Evolutionary conservation across 345 rosid species (phyloP), one percentile per base, ranked within the genome.

Genomic region (Syzygium grande): DNA sequence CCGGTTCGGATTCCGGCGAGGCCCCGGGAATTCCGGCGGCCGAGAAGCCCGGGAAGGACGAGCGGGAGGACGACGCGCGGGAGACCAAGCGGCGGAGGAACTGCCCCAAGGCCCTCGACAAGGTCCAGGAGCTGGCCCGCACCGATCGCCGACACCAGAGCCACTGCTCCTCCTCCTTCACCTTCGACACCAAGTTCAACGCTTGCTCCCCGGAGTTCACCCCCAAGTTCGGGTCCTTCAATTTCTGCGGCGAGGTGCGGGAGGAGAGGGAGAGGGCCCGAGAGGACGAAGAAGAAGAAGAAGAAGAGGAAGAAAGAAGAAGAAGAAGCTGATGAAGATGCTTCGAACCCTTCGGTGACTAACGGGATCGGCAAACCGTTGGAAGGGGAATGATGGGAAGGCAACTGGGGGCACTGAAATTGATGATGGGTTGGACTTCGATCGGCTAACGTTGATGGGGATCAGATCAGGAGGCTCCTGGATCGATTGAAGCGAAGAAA

Each of bases 211-310:
- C 86, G 17, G 86, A 84, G 59, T 30, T 34, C 59, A 84, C 86
- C 55, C 86, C 86, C 49, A 84, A 54, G 86, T 84, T 84, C 59
- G 86, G 86, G 59, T 84, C 86, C 53, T 84, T 84, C 86, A 84
- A 84, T 41, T 52, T 84, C 27, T 30, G 25, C 27, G 86, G 49
- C 25, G 27, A 73, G 14, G 14, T 19, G 11, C 25, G 2, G 83
- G 83, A 73, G 83, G 83, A 73, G 41, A 21, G 14, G 49, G 83
- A 38, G 25, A 38, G 83, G 49, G 5, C 83, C 83, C 83, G 49
- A 38, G 49, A 11, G 83, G 83, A 73, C 83, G 83, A 0, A 27
- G 54, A 52, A 9, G 61, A 23, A 23, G 58, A 54, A 6, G 56
- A 19, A 43, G 84, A 30, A 30, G 85, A 51, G 21, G 84, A 30